Evolutionary conservation across 129 eudicot species (phyloP), one percentile per base, ranked within the genome.

Genomic region (Artemisia annua): DNA sequence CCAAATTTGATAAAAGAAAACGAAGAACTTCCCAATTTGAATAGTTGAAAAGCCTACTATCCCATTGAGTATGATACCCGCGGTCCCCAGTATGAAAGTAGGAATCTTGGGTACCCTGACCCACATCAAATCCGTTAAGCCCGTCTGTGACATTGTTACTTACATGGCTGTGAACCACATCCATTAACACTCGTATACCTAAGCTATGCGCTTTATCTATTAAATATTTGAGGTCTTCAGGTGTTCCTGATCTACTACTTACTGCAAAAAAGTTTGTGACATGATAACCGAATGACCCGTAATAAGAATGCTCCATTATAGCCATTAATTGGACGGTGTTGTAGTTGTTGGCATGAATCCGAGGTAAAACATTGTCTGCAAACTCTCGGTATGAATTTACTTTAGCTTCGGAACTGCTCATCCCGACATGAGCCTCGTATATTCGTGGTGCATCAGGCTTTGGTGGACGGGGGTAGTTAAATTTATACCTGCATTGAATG

Each of bases 11-110:
- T 48, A 93, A 77, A 76, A 93, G 92, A 74, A 93, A 93, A 26
- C 98, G 98, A 28, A 93, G 92, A 70, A 93, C 98, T 69, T 93
- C 98, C 98, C 98, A 93, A 46, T 93, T 93, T 12, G 90, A 88
- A 63, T 93, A 93, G 77, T 93, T 93, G 75, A 93, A 93, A 69
- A 93, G 77, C 68, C 97, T 75, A 78, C 98, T 93, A 67, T 93
- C 98, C 98, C 98, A 93, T 74, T 87, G 78, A 61, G 87, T 78
- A 78, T 93, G 98, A 66, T 93, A 93, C 19, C 98, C 98, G 15
- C 92, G 92, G 12, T 84, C 96, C 28, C 98, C 98, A 5, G 90
- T 76, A 68, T 93, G 98, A 44, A 93, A 93, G 82, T 93, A 93
- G 4, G 98, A 93, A 22, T 89, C 98, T 70, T 90, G 98, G 51